These are phyloP conservation scores for Helotiales sp. DNA, from an alignment of 2,329 filamentous ascomycete species.

Conservation along the genomic window DNA sequence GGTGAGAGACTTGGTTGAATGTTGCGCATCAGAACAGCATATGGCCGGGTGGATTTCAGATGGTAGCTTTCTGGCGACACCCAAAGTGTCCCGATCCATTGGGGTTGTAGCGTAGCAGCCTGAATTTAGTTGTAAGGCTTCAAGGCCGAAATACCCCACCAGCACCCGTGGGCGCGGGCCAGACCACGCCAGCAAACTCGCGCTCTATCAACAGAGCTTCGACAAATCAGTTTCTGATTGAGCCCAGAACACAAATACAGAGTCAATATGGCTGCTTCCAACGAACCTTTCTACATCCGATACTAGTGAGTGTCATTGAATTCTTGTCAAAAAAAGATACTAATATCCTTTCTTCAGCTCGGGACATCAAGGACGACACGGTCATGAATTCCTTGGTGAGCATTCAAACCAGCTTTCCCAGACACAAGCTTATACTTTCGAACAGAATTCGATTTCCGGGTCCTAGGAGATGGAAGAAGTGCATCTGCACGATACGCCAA, in stretches of 20 bases:
- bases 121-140: slow-evolving; percentile 23
- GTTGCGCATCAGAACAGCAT: slow-evolving; percentile 39
- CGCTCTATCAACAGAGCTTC: slow-evolving; percentile 25
- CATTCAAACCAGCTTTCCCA: neutral
- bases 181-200: neutral
- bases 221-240: slow-evolving; percentile 11
- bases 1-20: slow-evolving; percentile 25
- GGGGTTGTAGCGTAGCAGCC: slow-evolving; percentile 23
- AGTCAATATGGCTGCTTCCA: slow-evolving; percentile 49
- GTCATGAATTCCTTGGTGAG: slow-evolving; percentile 94
- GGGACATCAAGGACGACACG: slow-evolving; percentile 95
- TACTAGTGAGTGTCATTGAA: slow-evolving; percentile 77
- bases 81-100: slow-evolving; percentile 33
- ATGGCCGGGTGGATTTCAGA: slow-evolving; percentile 25
- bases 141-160: slow-evolving; percentile 15
- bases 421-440: slow-evolving; percentile 30
- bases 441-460: slow-evolving; percentile 93
- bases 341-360: slow-evolving; percentile 64
- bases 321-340: slow-evolving; percentile 13
- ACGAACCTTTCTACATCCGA: slow-evolving; percentile 86
- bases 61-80: slow-evolving; percentile 24
- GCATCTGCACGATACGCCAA: slow-evolving; percentile 96
- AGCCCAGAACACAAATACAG: neutral
- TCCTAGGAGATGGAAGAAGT: slow-evolving; percentile 89
- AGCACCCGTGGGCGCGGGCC: neutral